Base-by-base conservation (phyloP, 202 grass and related monocot genomes). In the Panicum hallii region DNA sequence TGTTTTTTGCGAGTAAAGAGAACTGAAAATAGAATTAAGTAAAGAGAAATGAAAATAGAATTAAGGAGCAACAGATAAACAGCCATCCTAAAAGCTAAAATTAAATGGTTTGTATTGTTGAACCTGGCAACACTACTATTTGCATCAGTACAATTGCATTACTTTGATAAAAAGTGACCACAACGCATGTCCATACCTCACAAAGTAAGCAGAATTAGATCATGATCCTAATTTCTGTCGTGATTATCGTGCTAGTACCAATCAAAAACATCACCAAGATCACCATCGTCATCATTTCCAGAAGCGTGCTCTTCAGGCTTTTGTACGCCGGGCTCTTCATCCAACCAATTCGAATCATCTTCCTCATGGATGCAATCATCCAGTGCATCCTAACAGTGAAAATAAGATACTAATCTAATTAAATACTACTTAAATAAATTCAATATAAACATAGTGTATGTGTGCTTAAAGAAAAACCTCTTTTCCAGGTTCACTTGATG, bases 181-280 rank as follows among this genome's bases (percentile, higher is more conserved):
- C 42, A 79, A 45, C 54, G 28, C 0, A n/a, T 50, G 70, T 13
- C 68, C 43, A 42, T 75, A 32, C 69, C 69, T 67, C 50, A 52
- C 36, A 61, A 55, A 60, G 63, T 58, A 49, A 46, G 52, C 52
- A 53, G 17, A 74, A 79, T 72, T 74, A 58, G 57, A 70, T 32
- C 38, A 26, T 22, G 16, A 54, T 23, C 81, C 50, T 45, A 15
- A 78, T 43, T 54, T 77, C 80, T 20, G 74, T 47, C 63, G 10
- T 72, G 48, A 30, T 67, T 14, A 63, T 44, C 12, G 5, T 22
- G 61, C 62, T 87, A 90, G 83, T 91, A 87, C 87, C 88, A 88
- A 78, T 90, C 88, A 72, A 86, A 94, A 42, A 86, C 70, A 81
- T 52, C 56, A 17, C 52, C 85, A 68, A 86, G 61, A 48, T 88